These are phyloP conservation scores for Flaveria brownii DNA, from an alignment of 129 eudicot genomes.

Conservation along the genomic window DNA sequence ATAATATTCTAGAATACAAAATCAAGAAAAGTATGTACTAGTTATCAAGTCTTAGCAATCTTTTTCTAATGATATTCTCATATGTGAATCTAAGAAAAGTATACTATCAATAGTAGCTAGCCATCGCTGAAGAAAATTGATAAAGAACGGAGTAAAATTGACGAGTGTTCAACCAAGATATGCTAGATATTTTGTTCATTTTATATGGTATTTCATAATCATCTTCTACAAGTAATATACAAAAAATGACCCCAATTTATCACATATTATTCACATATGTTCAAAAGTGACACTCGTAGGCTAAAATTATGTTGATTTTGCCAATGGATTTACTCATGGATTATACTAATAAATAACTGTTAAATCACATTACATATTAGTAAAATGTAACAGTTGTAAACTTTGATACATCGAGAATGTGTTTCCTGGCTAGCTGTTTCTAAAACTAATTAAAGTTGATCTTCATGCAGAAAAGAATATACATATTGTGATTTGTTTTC, in stretches of 20 bases:
- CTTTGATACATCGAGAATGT: not conserved
- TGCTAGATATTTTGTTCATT: no score
- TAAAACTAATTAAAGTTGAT: not conserved
- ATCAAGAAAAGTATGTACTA: not conserved
- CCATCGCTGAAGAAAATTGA: not conserved
- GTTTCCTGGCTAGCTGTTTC: not conserved
- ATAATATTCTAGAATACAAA: not conserved
- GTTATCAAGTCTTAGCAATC: not conserved
- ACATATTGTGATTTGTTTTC: no score
- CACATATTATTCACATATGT: no score
- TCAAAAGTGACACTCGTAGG: no score
- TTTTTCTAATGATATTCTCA: not conserved
- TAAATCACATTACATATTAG: not conserved
- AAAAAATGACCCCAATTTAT: no score
- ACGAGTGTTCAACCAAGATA: not conserved
- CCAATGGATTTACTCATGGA: not conserved
- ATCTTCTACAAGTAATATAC: no score
- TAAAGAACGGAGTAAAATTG: not conserved
- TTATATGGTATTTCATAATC: no score
- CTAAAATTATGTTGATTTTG: no score
- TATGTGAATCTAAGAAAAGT: not conserved
- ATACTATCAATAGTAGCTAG: not conserved
- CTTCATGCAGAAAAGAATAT: not conserved
- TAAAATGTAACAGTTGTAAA: not conserved
- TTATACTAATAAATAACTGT: not conserved